Percentiles rank a stretch among this genome's conserved stretches.
Evolutionary conservation across 805 yeast genomes (phyloP).

Genomic region (Starmera dryadoides): DNA sequence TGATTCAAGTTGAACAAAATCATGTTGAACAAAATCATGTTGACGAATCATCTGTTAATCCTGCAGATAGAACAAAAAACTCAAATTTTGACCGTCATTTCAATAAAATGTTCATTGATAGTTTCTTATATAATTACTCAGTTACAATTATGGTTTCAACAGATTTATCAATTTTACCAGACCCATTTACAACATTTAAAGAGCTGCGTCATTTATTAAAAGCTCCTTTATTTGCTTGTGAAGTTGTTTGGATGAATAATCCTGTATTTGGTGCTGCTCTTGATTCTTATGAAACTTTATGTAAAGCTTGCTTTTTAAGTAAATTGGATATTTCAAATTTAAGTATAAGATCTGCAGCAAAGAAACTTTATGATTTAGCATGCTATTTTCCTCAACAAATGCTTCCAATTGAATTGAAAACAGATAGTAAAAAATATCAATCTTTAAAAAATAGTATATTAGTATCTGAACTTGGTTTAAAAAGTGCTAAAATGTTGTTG

Average conservation of each 20-base stretch:
- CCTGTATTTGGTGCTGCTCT: conserved; percentile 32
- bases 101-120: conserved; percentile 33
- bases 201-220: conserved; percentile 25
- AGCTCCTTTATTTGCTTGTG: conserved; percentile 28
- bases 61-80: not conserved
- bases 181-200: conserved; percentile 33
- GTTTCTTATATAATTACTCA: conserved; percentile 36
- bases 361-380: conserved; percentile 11
- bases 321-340: conserved; percentile 9
- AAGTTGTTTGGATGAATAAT: conserved; percentile 35
- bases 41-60: not conserved
- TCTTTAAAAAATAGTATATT: conserved; percentile 11
- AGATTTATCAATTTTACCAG: conserved; percentile 26
- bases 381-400: conserved; percentile 11
- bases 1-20: not conserved
- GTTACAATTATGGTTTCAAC: conserved; percentile 30
- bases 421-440: conserved; percentile 5
- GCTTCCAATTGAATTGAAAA: conserved; percentile 11
- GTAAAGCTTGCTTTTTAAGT: conserved; percentile 27
- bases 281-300: conserved; percentile 27
- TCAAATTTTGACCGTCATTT: conserved; percentile 9
- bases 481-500: conserved; percentile 11
- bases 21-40: no score
- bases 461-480: conserved; percentile 13
- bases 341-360: conserved; percentile 4